Percentiles rank a stretch among this genome's conserved stretches.
Conservation (phyloP, 352 stramenopile species). For the Sclerospora graminicola region DNA sequence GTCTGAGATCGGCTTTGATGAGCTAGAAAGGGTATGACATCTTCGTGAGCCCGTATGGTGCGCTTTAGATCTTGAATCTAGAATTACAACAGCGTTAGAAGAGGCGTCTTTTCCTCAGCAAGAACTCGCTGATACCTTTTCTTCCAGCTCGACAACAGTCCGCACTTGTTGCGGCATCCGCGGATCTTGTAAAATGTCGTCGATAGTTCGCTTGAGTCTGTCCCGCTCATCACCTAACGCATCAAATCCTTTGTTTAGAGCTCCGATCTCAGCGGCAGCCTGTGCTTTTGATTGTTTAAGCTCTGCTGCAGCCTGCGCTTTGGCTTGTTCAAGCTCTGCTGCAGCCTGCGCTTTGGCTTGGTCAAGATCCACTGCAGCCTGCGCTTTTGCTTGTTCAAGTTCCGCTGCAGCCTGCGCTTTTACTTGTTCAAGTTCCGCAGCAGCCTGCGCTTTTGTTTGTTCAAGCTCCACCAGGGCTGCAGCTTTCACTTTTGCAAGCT, state of each 20-base stretch:
- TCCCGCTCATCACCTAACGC: slow-evolving; percentile 7
- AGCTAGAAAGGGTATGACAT: slow-evolving; percentile 1
- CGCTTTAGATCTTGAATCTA: slow-evolving; percentile 8
- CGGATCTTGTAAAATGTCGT: slow-evolving; percentile 7
- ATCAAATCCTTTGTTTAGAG: slow-evolving; percentile 2
- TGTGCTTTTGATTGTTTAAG: background rate
- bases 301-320: slow-evolving; percentile 4
- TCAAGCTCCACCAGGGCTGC: background rate
- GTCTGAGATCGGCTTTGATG: background rate
- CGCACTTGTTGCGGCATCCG: slow-evolving; percentile 8
- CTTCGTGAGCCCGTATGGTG: background rate
- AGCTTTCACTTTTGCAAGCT: slow-evolving; percentile 1
- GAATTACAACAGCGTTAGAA: background rate
- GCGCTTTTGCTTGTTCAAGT: slow-evolving; percentile 1
- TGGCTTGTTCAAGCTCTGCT: slow-evolving; percentile 4
- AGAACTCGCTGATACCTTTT: slow-evolving; percentile 8
- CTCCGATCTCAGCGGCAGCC: background rate
- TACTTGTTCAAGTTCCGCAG: background rate
- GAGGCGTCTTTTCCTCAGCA: slow-evolving; percentile 1
- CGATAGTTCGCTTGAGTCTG: slow-evolving; percentile 3
- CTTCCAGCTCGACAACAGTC: slow-evolving; percentile 8
- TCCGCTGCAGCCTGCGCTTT: slow-evolving; percentile 3
- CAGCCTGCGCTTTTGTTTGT: background rate
- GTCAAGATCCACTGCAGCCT: slow-evolving; percentile 5
- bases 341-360: slow-evolving; percentile 3